Conservation (phyloP, 495 filamentous ascomycete species). For the Rusavskia elegans region DNA sequence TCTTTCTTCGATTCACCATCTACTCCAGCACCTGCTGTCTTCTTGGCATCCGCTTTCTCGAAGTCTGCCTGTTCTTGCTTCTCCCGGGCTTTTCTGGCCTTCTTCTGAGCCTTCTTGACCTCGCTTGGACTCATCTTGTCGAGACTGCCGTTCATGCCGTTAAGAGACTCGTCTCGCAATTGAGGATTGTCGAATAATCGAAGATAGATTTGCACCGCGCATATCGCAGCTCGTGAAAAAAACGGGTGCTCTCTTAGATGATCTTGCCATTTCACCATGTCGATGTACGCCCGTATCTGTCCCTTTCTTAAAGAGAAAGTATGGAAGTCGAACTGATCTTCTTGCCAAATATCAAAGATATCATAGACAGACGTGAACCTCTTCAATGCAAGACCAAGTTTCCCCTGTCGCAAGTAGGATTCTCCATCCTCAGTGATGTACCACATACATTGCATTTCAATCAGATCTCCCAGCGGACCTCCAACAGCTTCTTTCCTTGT, state of each 20-base stretch:
- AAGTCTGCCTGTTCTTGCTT: slow-evolving; percentile 68
- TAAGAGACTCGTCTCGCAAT: slow-evolving; percentile 37
- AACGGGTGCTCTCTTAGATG: slow-evolving; percentile 80
- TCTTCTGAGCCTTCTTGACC: slow-evolving; percentile 43
- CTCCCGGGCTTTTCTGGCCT: too few species aligned
- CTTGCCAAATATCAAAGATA: slow-evolving; percentile 93
- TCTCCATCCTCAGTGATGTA: slow-evolving; percentile 91
- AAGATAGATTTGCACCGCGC: slow-evolving; percentile 67
- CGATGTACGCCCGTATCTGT: slow-evolving; percentile 84
- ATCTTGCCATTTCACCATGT: slow-evolving; percentile 96
- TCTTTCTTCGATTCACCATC: slow-evolving; percentile 54
- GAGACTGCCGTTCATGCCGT: slow-evolving; percentile 48
- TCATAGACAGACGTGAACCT: slow-evolving; percentile 72
- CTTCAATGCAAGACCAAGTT: slow-evolving; percentile 77
- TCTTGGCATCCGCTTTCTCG: slow-evolving; percentile 53
- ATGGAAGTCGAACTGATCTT: slow-evolving; percentile 99
- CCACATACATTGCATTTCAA: slow-evolving; percentile 99
- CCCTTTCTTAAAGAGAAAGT: slow-evolving; percentile 90
- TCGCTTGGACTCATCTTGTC: slow-evolving; percentile 87
- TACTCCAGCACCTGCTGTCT: slow-evolving; percentile 26
- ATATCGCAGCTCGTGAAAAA: slow-evolving; percentile 72
- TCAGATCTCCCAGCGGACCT: slow-evolving; percentile 76
- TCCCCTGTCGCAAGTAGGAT: slow-evolving; percentile 68
- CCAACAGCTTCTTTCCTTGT: slow-evolving; percentile 80
- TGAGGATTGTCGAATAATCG: slow-evolving; percentile 62